A percentile compares a stretch with the other conserved stretches of the same genome.
These are phyloP conservation scores for Gloeostereum incarnatum DNA, from an alignment of 768 basidiomycete genomes.

Conservation along the genomic window DNA sequence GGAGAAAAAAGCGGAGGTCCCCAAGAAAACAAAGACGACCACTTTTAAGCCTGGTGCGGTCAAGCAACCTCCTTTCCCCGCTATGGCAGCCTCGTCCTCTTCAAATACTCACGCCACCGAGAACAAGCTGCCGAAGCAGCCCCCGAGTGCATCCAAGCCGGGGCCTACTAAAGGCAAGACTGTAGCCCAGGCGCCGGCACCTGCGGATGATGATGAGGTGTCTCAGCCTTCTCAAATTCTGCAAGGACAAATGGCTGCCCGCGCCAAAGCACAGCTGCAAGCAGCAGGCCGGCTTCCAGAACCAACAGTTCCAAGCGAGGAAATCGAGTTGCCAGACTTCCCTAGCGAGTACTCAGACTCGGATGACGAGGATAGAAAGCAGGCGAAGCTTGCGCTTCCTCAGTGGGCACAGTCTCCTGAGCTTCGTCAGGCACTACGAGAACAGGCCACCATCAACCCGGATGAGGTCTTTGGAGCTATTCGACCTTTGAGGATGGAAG, in stretches of 20 bases:
- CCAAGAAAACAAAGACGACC: constrained; percentile 9
- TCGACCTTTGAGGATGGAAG: constrained; percentile 82
- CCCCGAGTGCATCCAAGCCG: constrained; percentile 5
- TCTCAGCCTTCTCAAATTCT: constrained; percentile 54
- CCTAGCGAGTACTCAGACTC: constrained; percentile 97
- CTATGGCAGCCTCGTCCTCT: constrained; percentile 32
- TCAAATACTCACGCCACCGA: constrained; percentile 20
- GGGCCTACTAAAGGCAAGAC: constrained; percentile 17
- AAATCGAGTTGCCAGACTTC: constrained; percentile 89
- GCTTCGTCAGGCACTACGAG: constrained; percentile 66
- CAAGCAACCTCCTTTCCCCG: constrained; percentile 42
- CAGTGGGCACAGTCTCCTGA: constrained; percentile 91
- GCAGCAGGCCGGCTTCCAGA: constrained; percentile 40
- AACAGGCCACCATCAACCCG: constrained; percentile 82
- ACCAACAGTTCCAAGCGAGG: constrained; percentile 57
- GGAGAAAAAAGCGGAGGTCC: constrained; percentile 41
- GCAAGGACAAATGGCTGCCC: constrained; percentile 64
- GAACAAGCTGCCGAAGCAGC: background rate
- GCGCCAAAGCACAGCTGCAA: constrained; percentile 57
- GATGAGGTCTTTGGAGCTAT: constrained; percentile 91
- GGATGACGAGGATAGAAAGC: constrained; percentile 80
- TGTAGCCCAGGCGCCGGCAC: too few relatives aligned
- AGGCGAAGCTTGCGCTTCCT: constrained; percentile 64
- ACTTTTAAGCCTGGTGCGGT: constrained; percentile 7
- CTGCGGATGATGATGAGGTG: constrained; percentile 38